These are phyloP conservation scores for Aureobasidium sp. DNA, from an alignment of 2,329 filamentous ascomycete species.

Conservation along the genomic window DNA sequence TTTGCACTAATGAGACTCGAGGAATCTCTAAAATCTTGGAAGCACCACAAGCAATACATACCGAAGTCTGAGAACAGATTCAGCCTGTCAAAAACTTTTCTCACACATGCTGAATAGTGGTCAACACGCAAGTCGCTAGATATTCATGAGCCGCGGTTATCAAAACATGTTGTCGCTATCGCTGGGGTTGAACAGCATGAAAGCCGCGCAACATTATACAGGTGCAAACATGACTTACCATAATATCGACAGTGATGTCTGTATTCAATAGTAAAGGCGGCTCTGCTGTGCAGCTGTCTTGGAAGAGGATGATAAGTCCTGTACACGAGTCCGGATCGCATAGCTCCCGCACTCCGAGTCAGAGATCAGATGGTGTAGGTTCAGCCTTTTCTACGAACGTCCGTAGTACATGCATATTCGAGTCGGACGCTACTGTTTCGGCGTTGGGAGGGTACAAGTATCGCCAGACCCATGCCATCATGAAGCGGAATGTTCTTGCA, in stretches of 20 bases:
- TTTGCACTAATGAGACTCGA: not conserved
- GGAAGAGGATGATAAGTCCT: not conserved
- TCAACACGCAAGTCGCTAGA: not conserved
- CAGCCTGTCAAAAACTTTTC: not conserved
- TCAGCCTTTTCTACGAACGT: constrained; percentile 1
- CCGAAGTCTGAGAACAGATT: not conserved
- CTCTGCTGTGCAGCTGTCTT: not conserved
- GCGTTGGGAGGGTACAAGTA: not conserved
- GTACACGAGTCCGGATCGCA: not conserved
- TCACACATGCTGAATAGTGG: not conserved
- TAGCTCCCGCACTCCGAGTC: not conserved
- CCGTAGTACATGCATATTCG: not conserved
- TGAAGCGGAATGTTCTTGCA: not conserved
- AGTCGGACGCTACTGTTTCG: constrained; percentile 3
- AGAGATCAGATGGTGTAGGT: not conserved
- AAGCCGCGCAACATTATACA: not conserved
- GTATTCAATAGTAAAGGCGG: not conserved
- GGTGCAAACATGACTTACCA: not conserved
- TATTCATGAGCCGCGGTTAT: no score
- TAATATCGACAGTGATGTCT: not conserved
- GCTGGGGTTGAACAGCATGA: not conserved
- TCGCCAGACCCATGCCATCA: not conserved
- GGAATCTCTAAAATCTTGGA: not conserved
- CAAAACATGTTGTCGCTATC: not conserved
- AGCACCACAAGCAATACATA: not conserved